Evolutionary conservation across 306 rosid species (phyloP).

Genomic region (Morella rubra): DNA sequence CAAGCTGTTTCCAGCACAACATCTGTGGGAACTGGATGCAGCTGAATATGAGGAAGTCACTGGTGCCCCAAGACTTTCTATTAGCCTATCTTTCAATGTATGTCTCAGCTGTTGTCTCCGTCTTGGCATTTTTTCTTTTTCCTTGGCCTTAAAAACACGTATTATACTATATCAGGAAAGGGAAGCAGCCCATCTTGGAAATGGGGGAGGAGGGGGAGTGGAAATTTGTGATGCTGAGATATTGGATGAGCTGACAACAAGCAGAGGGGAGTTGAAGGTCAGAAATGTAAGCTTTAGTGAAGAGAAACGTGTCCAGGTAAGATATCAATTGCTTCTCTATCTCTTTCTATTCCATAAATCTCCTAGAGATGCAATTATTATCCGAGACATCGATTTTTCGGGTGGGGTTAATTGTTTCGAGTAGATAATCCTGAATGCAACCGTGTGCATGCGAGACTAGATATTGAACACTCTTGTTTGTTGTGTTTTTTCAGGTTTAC

Average conservation of each 20-base stretch:
- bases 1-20: conserved; percentile 47
- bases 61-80: conserved; percentile 40
- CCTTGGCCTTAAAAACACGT: background rate
- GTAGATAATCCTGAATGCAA: background rate
- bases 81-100: conserved; percentile 47
- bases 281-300: conserved; percentile 60
- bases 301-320: conserved; percentile 59
- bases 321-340: conserved; percentile 1
- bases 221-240: conserved; percentile 65
- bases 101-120: conserved; percentile 3
- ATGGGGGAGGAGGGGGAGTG: conserved; percentile 37
- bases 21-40: conserved; percentile 71
- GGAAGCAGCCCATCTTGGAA: conserved; percentile 32
- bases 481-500: conserved; percentile 38
- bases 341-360: background rate
- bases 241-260: conserved; percentile 69
- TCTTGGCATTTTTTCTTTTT: background rate
- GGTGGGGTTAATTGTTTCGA: background rate
- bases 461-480: background rate
- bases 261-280: conserved; percentile 81
- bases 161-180: conserved; percentile 37
- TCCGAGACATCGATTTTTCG: background rate
- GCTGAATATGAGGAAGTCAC: conserved; percentile 79
- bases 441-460: background rate
- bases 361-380: too few relatives aligned